These are phyloP conservation scores for Penicillium bialowiezense DNA, from an alignment of 495 filamentous ascomycete species.

Conservation along the genomic window DNA sequence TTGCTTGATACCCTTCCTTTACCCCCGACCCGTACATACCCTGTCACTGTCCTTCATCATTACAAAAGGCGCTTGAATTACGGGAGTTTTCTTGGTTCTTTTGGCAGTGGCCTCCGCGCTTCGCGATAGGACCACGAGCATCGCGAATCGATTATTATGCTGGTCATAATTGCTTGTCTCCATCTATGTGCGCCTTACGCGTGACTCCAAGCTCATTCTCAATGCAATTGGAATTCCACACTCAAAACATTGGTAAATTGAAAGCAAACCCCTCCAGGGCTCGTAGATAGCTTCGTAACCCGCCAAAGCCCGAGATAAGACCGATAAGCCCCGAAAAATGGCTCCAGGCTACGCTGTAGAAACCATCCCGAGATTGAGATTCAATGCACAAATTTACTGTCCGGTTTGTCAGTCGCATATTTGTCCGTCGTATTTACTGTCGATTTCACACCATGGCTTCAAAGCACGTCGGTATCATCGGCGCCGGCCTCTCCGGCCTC, in stretches of 20 bases:
- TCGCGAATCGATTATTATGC: slow-evolving; percentile 19
- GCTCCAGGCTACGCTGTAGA: too few relatives aligned
- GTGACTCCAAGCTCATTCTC: too few relatives aligned
- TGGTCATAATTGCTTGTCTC: slow-evolving; percentile 16
- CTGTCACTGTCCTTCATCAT: slow-evolving; percentile 1
- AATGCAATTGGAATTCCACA: slow-evolving; percentile 2
- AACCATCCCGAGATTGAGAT: too few relatives aligned
- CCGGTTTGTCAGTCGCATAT: background rate
- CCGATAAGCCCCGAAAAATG: too few relatives aligned
- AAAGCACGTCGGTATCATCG: slow-evolving; percentile 68
- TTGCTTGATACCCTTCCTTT: slow-evolving; percentile 15
- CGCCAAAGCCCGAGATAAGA: too few relatives aligned
- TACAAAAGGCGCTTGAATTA: slow-evolving; percentile 15
- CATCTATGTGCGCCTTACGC: background rate
- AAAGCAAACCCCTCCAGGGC: too few relatives aligned
- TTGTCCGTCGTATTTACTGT: background rate
- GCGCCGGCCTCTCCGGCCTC: slow-evolving; percentile 84
- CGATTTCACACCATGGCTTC: slow-evolving; percentile 33
- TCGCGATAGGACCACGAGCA: slow-evolving; percentile 9
- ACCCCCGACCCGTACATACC: slow-evolving; percentile 18
- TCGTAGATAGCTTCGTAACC: too few relatives aligned
- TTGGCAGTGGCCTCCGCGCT: slow-evolving; percentile 6
- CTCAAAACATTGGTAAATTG: background rate
- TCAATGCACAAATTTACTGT: too few relatives aligned
- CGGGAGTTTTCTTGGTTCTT: slow-evolving; percentile 16